phyloP scores from a whole-genome alignment of 139 green algal genomes.

The Haematococcus sp. region DNA sequence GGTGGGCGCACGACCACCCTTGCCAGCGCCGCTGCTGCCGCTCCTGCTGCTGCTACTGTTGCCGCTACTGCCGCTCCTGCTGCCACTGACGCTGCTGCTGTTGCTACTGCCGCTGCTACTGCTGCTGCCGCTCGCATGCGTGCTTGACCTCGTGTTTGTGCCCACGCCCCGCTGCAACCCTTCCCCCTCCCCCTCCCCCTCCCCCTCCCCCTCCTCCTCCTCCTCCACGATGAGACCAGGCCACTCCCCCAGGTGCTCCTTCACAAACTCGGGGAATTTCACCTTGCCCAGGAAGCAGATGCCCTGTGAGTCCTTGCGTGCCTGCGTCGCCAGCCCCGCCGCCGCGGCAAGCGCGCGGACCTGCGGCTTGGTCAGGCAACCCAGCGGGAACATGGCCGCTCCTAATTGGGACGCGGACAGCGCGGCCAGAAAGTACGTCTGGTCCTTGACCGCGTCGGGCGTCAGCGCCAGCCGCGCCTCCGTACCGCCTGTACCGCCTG shows the following conservation, averaged over 20 bases:
- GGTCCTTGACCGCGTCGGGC: conserved; percentile 86
- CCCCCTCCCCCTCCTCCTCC: conserved; percentile 65
- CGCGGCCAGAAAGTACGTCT: conserved; percentile 91
- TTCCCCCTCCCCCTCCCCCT: no score
- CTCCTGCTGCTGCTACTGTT: not conserved
- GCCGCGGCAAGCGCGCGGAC: conserved; percentile 66
- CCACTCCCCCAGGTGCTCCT: conserved; percentile 89
- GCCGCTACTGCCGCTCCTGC: not conserved
- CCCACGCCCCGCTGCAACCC: no score
- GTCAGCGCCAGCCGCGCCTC: conserved; percentile 58
- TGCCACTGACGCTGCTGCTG: not conserved
- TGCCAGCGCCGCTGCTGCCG: not conserved
- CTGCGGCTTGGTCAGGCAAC: conserved; percentile 79
- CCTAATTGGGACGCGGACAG: conserved; percentile 75
- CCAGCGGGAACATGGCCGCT: conserved; percentile 89
- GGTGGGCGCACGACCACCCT: not conserved
- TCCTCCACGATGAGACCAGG: conserved; percentile 85
- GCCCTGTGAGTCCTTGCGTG: conserved; percentile 92
- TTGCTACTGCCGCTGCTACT: no score
- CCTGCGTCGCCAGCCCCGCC: conserved; percentile 75
- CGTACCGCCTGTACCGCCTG: conserved; percentile 13
- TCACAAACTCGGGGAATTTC: conserved; percentile 88
- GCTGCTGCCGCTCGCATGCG: no score
- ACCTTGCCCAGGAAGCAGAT: conserved; percentile 99
- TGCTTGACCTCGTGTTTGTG: no score